Base-by-base conservation (phyloP, 2,329 filamentous ascomycete genomes). In the Hypoxylon sp. region DNA sequence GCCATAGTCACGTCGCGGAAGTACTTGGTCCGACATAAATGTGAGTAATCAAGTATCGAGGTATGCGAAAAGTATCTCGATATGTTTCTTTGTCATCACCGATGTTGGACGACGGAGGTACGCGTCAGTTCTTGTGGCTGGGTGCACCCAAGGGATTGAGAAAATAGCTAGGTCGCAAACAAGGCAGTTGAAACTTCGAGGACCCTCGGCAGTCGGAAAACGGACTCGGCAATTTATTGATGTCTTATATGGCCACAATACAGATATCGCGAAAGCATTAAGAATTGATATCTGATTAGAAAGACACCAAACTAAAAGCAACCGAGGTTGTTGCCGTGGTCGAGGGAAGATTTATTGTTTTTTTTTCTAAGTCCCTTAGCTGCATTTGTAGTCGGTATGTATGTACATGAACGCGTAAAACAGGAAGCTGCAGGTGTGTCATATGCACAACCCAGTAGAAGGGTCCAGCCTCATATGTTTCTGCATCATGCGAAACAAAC, bases 81-180 rank as follows among this genome's bases (percentile, higher is more conserved):
- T 65, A 68, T 70, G 50, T 58, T 55, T 74, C 66, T 70, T 67
- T 51, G 67, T 72, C 72, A 73, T 76, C 60, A 58, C 70, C 57
- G 66, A 65, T 46, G 69, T 70, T 66, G 66, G 56, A 65, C 22
- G 51, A 65, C 62, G 64, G 66, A 73, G 71, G 68, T 70, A 75
- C 75, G 71, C 74, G 74, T 76, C 71, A 74, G 66, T 69, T 55
- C 65, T 60, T 72, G 73, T 75, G 75, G 72, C 74, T 76, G 72
- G 71, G 75, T 70, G 70, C 39, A 72, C 26, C 56, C 37, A 48
- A 57, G 46, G 50, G 62, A 66, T 60, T 19, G 22, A 55, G 31
- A 62, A 61, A 42, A 22, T 13, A 19, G 33, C 4, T 31, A 39
- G 26, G 42, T 50, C 42, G 59, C 64, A 68, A 68, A 68, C 55